Conservation (phyloP, 768 basidiomycete genomes). For the Paxillus ammoniavirescens region DNA sequence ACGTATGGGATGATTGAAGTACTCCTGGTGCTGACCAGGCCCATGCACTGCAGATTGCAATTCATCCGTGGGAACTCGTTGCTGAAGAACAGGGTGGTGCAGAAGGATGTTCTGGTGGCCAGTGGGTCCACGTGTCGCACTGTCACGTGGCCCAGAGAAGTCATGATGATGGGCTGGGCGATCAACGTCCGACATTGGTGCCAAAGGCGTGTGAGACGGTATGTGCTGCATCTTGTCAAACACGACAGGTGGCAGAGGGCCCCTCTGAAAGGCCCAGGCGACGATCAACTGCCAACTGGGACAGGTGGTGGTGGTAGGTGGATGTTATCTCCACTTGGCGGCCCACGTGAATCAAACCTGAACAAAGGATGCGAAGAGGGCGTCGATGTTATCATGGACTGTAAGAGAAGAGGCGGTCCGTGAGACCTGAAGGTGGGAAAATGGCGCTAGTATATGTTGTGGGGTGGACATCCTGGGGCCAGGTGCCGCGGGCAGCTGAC, state of each 20-base stretch:
- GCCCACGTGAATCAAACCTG: slow-evolving; percentile 67
- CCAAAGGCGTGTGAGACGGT: slow-evolving; percentile 66
- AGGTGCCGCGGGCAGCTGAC: too few species aligned
- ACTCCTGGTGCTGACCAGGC: slow-evolving; percentile 53
- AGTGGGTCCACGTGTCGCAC: slow-evolving; percentile 46
- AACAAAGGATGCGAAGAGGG: slow-evolving; percentile 43
- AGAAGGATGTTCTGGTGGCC: slow-evolving; percentile 49
- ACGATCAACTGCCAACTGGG: slow-evolving; percentile 44
- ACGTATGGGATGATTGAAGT: slow-evolving; percentile 46
- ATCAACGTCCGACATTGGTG: slow-evolving; percentile 51
- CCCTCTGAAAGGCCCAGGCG: slow-evolving; percentile 82
- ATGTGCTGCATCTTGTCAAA: slow-evolving; percentile 69
- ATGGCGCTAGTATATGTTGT: slow-evolving; percentile 32
- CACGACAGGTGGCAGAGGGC: slow-evolving; percentile 78
- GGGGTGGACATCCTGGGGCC: too few species aligned
- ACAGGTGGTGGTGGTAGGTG: slow-evolving; percentile 61
- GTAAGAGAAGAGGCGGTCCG: slow-evolving; percentile 67
- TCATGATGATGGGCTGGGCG: slow-evolving; percentile 55
- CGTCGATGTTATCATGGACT: slow-evolving; percentile 35
- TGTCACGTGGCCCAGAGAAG: slow-evolving; percentile 49
- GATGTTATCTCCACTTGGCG: slow-evolving; percentile 35
- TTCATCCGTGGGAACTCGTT: slow-evolving; percentile 52
- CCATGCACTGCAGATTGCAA: slow-evolving; percentile 36
- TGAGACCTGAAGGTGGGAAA: slow-evolving; percentile 65
- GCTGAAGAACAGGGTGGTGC: slow-evolving; percentile 68